phyloP scores from a whole-genome alignment of 75 land plant genomes.

The Pseudotsuga menziesii region DNA sequence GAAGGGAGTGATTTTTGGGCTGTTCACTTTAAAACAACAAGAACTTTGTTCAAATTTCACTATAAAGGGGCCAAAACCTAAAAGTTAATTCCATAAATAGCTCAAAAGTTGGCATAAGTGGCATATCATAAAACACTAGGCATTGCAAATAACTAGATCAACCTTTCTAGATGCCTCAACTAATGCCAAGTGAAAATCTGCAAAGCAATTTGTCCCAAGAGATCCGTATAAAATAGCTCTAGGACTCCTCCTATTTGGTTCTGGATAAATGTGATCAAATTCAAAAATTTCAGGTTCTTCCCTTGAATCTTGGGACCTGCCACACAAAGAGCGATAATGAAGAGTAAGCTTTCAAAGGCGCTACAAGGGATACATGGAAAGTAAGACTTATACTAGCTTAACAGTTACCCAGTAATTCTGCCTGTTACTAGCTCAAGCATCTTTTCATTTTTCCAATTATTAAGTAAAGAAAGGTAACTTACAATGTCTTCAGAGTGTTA shows the following conservation, averaged over 20 bases:
- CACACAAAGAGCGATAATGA: conserved; percentile 3
- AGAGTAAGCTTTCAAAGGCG: not conserved
- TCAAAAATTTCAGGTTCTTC: conserved; percentile 84
- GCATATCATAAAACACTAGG: not conserved
- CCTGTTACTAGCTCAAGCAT: conserved; percentile 2
- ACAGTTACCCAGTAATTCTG: not conserved
- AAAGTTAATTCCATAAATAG: not conserved
- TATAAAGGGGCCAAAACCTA: not conserved
- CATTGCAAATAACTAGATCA: not conserved
- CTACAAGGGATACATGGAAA: not conserved
- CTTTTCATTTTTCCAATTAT: not conserved
- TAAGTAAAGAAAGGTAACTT: conserved; percentile 14
- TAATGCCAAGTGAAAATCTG: conserved; percentile 50
- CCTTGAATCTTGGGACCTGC: conserved; percentile 36
- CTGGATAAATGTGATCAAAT: conserved; percentile 79
- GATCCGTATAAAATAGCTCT: conserved; percentile 87
- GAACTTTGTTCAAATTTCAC: not conserved
- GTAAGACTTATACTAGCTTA: not conserved
- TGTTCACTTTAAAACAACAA: too few relatives aligned
- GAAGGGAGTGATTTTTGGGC: too few relatives aligned
- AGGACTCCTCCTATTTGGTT: conserved; percentile 32
- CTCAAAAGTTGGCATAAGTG: not conserved
- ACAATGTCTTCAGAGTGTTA: conserved; percentile 26
- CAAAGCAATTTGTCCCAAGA: conserved; percentile 80
- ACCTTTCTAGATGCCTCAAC: conserved; percentile 69